Conservation (phyloP, 495 filamentous ascomycete species). For the Penicillium steckii region DNA sequence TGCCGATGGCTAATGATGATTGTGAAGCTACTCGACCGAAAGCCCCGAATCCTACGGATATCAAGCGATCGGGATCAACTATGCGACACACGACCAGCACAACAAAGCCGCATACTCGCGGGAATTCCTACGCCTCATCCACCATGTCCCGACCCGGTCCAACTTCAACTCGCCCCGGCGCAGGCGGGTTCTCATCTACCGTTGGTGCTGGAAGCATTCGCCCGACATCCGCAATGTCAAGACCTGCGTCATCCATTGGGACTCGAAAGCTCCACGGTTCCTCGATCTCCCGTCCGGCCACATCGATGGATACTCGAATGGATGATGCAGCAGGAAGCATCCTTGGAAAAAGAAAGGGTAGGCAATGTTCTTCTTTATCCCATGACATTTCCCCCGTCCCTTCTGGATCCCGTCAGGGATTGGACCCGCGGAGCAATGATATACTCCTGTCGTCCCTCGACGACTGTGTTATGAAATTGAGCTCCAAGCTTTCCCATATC, state of each 20-base stretch:
- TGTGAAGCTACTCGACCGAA: slow-evolving; percentile 51
- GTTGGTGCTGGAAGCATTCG: slow-evolving; percentile 50
- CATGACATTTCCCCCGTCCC: slow-evolving; percentile 21
- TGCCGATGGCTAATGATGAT: neutral
- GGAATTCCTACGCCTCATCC: slow-evolving; percentile 44
- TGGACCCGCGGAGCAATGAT: neutral
- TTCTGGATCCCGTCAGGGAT: slow-evolving; percentile 14
- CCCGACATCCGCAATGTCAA: slow-evolving; percentile 42
- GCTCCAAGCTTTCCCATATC: neutral
- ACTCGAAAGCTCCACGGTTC: slow-evolving; percentile 42
- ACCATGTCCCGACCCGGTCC: slow-evolving; percentile 45
- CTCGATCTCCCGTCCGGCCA: slow-evolving; percentile 55
- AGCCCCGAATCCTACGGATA: slow-evolving; percentile 48
- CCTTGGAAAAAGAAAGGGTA: slow-evolving; percentile 70
- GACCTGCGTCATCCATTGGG: slow-evolving; percentile 48
- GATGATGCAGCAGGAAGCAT: slow-evolving; percentile 43
- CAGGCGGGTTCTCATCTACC: slow-evolving; percentile 54
- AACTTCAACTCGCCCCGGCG: slow-evolving; percentile 48
- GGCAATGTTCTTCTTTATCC: slow-evolving; percentile 36
- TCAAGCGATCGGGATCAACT: slow-evolving; percentile 35
- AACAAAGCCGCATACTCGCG: slow-evolving; percentile 37
- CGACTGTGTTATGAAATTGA: neutral
- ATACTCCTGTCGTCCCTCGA: neutral
- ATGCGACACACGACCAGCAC: slow-evolving; percentile 31
- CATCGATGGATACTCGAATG: slow-evolving; percentile 56